Evolutionary conservation across 805 yeast species (phyloP).

Genomic region (Saccharomycopsis malanga): DNA sequence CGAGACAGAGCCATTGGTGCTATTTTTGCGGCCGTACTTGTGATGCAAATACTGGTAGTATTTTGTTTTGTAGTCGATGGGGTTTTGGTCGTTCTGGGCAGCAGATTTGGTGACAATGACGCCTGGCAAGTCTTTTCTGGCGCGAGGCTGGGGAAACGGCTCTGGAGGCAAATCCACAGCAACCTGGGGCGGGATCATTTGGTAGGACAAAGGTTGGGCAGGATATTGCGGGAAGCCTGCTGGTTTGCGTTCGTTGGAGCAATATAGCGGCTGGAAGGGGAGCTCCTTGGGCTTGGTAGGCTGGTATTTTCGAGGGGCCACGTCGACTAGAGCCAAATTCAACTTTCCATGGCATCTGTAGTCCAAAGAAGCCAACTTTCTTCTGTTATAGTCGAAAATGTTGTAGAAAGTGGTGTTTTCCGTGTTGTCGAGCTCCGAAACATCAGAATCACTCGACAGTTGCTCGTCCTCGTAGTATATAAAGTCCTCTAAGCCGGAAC

Average conservation of each 20-base stretch:
- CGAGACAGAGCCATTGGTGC: background rate
- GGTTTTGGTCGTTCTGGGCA: background rate
- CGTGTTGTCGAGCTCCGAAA: background rate
- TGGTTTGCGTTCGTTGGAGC: background rate
- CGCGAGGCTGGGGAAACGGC: background rate
- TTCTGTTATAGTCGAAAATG: background rate
- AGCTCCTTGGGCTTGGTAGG: background rate
- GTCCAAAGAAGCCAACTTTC: slow-evolving; percentile 3
- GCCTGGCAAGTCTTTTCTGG: slow-evolving; percentile 2
- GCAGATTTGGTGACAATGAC: background rate
- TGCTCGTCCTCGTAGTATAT: slow-evolving; percentile 1
- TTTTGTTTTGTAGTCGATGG: slow-evolving; percentile 3
- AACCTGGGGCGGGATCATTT: background rate
- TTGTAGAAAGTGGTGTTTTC: background rate
- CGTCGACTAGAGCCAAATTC: slow-evolving; percentile 4
- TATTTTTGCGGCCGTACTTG: background rate
- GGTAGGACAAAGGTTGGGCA: background rate
- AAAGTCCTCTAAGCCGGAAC: slow-evolving; percentile 5
- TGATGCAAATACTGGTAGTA: slow-evolving; percentile 2
- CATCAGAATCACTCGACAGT: background rate
- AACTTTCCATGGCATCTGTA: slow-evolving; percentile 15
- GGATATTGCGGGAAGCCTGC: background rate
- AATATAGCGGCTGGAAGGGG: background rate
- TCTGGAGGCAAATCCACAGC: background rate
- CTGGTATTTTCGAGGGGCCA: background rate